Conservation (phyloP, 495 filamentous ascomycete species). For the Darksidea phi region DNA sequence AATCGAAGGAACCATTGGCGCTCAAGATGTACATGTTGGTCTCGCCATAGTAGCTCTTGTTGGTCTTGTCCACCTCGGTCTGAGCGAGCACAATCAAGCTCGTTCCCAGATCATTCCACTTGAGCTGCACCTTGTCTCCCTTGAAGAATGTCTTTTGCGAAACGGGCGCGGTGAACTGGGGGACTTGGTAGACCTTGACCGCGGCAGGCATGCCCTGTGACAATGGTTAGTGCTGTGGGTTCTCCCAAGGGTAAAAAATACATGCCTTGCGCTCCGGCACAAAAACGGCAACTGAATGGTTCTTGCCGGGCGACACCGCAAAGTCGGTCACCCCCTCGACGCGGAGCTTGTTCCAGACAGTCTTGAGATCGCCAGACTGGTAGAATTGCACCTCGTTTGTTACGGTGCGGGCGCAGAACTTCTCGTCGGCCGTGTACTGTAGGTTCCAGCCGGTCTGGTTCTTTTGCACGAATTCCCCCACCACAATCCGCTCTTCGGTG, state of each 20-base stretch:
- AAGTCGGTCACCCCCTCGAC: constrained; percentile 90
- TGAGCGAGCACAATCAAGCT: constrained; percentile 93
- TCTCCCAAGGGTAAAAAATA: neutral
- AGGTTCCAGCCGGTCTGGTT: constrained; percentile 94
- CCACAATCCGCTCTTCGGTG: constrained; percentile 62
- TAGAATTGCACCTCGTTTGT: constrained; percentile 98
- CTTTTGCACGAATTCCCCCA: constrained; percentile 91
- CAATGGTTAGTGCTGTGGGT: neutral
- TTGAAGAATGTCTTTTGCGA: constrained; percentile 99
- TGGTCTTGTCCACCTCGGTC: constrained; percentile 95
- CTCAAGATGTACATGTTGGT: constrained; percentile 95
- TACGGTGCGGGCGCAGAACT: constrained; percentile 85
- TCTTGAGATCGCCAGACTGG: constrained; percentile 76
- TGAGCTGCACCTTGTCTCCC: constrained; percentile 95
- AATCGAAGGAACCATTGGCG: constrained; percentile 87
- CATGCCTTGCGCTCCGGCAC: constrained; percentile 87
- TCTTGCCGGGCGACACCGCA: constrained; percentile 82
- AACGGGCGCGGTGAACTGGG: constrained; percentile 72
- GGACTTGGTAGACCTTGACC: constrained; percentile 92
- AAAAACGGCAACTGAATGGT: constrained; percentile 87
- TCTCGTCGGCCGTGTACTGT: constrained; percentile 92
- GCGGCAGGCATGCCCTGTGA: constrained; percentile 82
- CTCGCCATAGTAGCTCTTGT: constrained; percentile 98
- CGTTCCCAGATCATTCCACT: constrained; percentile 92
- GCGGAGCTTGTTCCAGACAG: constrained; percentile 91